These are phyloP conservation scores for Pyrus bretschneideri DNA, from an alignment of 306 rosid genomes.

Conservation along the genomic window DNA sequence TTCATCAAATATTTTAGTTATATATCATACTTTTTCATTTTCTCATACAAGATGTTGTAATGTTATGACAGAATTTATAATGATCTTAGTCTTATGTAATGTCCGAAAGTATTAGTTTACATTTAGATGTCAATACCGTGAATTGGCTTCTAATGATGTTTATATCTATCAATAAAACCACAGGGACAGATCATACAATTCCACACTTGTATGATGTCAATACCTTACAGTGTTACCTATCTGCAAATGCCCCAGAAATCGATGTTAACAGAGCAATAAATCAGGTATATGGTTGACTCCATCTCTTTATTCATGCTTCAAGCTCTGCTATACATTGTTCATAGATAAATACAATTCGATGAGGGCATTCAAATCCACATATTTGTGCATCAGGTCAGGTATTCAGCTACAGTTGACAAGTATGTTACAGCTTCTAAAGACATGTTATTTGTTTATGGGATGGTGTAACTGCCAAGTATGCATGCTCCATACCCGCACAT, in stretches of 20 bases:
- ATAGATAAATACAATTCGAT: background rate
- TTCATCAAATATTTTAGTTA: background rate
- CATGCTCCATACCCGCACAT: constrained; percentile 70
- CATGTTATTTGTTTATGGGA: constrained; percentile 78
- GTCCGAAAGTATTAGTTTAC: background rate
- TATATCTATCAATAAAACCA: background rate
- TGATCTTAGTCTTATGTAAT: background rate
- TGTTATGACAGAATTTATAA: background rate
- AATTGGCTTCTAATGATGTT: constrained; percentile 5
- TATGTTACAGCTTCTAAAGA: constrained; percentile 93
- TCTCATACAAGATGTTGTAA: background rate
- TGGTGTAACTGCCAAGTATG: constrained; percentile 70
- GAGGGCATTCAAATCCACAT: constrained; percentile 9
- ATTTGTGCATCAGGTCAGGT: constrained; percentile 61
- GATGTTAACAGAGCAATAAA: constrained; percentile 72
- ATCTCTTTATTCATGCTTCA: background rate
- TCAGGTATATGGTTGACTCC: constrained; percentile 57
- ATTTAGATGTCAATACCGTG: background rate
- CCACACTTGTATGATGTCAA: constrained; percentile 83
- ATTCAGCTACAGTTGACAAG: constrained; percentile 73
- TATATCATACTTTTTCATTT: background rate
- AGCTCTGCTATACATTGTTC: constrained; percentile 5
- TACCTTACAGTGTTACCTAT: constrained; percentile 77
- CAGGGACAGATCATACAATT: constrained; percentile 94
- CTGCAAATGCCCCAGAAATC: constrained; percentile 58